phyloP scores from a whole-genome alignment of 441 rosid genomes.

The Corymbia calophylla region DNA sequence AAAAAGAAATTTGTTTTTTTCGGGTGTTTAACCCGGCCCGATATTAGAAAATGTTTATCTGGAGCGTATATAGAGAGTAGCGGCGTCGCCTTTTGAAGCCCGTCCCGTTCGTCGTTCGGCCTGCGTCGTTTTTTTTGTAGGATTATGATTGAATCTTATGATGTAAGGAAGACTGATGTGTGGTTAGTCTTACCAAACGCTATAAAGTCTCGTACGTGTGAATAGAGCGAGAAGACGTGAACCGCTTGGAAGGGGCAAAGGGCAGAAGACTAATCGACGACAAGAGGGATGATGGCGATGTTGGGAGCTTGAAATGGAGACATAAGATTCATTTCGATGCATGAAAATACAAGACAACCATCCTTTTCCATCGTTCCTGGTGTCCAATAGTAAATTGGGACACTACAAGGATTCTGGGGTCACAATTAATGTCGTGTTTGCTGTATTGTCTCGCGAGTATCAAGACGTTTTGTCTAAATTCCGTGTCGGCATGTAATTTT shows the following conservation, averaged over 20 bases:
- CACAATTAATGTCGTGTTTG: not conserved
- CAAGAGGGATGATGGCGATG: not conserved
- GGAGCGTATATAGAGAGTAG: not conserved
- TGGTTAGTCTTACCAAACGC: not conserved
- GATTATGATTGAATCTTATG: not conserved
- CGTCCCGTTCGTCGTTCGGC: not conserved
- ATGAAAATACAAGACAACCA: not conserved
- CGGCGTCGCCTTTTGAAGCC: not conserved
- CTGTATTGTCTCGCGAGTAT: not conserved
- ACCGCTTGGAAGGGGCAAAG: not conserved
- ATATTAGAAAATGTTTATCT: not conserved
- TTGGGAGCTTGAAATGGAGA: not conserved
- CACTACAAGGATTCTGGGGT: not conserved
- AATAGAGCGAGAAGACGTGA: not conserved
- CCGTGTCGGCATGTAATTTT: not conserved
- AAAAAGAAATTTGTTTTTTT: too few relatives aligned
- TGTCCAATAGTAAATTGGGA: not conserved
- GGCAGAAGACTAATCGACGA: not conserved
- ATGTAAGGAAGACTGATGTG: not conserved
- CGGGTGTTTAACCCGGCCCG: rapidly evolving
- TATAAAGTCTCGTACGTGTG: not conserved
- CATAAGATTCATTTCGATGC: not conserved
- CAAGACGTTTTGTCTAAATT: not conserved
- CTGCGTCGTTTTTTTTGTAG: not conserved
- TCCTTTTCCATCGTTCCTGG: not conserved